Conservation (phyloP, 441 rosid genomes). For the Adansonia madagascariensis region DNA sequence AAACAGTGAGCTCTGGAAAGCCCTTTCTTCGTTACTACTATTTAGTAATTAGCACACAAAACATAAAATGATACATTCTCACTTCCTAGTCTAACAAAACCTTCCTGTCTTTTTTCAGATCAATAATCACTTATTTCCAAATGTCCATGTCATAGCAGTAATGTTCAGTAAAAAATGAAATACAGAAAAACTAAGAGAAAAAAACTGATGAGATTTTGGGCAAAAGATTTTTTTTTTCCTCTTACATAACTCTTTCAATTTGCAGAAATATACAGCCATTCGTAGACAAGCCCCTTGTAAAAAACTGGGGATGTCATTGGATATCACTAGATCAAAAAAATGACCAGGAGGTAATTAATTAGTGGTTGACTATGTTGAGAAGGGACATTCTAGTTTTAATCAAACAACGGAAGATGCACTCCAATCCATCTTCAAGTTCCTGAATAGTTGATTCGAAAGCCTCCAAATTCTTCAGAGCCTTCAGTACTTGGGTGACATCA, state of each 20-base stretch:
- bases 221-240: background rate
- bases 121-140: background rate
- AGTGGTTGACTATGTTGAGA: conserved; percentile 41
- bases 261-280: background rate
- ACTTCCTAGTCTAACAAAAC: background rate
- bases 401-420: conserved; percentile 32
- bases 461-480: conserved; percentile 26
- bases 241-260: background rate
- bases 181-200: background rate
- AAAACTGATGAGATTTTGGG: background rate
- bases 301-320: background rate
- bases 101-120: too few relatives aligned
- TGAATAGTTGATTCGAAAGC: conserved; percentile 27
- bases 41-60: background rate
- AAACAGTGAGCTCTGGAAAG: background rate
- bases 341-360: background rate
- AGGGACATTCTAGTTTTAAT: conserved; percentile 40
- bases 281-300: background rate
- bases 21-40: too few relatives aligned
- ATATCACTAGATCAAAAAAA: background rate
- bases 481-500: background rate
- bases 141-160: background rate
- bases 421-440: conserved; percentile 34
- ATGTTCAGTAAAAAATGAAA: background rate
- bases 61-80: background rate